Evolutionary conservation across 495 filamentous ascomycete species (phyloP).

Genomic region (Aspergillus nidulans): DNA sequence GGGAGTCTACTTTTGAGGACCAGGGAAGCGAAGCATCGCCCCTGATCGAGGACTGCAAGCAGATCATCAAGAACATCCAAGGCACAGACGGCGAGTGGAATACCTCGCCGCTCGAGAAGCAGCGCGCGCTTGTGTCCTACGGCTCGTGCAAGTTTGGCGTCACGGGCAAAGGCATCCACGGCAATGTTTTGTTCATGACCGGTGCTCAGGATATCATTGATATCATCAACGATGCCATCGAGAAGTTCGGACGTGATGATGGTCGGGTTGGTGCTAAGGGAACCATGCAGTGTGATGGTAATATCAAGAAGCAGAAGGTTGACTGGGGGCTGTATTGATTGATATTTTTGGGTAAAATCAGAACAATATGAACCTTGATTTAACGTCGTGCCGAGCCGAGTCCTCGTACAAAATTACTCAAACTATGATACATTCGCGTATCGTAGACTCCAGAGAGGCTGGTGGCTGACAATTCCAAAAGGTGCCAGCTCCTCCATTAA

Average conservation of each 20-base stretch:
- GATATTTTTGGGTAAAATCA: too few species aligned
- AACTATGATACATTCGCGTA: too few species aligned
- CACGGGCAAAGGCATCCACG: background rate
- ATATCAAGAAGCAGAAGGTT: conserved; percentile 2
- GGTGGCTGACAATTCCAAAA: too few species aligned
- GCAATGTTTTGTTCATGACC: background rate
- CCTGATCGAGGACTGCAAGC: conserved; percentile 22
- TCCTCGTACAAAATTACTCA: too few species aligned
- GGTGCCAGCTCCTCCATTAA: too few species aligned
- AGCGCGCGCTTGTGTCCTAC: conserved; percentile 12
- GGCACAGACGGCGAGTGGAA: conserved; percentile 6
- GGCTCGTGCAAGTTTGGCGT: conserved; percentile 1
- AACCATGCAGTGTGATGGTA: conserved; percentile 2
- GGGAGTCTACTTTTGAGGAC: conserved; percentile 22
- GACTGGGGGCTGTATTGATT: conserved; percentile 5
- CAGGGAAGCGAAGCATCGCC: conserved; percentile 27
- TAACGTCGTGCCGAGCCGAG: too few species aligned
- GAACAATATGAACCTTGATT: too few species aligned
- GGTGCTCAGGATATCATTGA: conserved; percentile 10
- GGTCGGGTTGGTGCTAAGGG: conserved; percentile 2
- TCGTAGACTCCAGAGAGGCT: too few species aligned
- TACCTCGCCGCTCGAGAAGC: background rate
- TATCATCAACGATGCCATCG: conserved; percentile 7
- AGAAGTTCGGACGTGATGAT: background rate
- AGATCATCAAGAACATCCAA: conserved; percentile 31